These are phyloP conservation scores for Plenodomus biglobosus DNA, from an alignment of 2,329 filamentous ascomycete species.

Conservation along the genomic window DNA sequence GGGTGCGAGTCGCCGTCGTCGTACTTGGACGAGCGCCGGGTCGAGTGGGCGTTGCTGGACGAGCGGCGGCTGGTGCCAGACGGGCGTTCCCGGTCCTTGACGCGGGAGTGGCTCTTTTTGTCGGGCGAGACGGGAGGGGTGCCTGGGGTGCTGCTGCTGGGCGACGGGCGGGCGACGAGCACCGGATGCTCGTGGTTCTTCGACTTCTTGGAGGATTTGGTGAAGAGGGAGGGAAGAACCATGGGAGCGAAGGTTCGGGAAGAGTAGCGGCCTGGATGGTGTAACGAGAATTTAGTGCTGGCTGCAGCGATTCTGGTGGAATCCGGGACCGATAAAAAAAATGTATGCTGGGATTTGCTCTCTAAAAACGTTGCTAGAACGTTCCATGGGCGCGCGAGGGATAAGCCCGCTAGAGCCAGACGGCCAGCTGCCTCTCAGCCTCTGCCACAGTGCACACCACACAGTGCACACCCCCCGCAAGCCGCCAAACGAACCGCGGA, in stretches of 20 bases:
- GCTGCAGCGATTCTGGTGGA: slow-evolving; percentile 33
- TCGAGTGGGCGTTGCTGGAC: slow-evolving; percentile 37
- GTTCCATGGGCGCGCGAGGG: slow-evolving; percentile 28
- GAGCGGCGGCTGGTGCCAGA: slow-evolving; percentile 31
- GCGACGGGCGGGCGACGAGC: slow-evolving; percentile 25
- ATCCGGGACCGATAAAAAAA: slow-evolving; percentile 25
- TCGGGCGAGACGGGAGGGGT: slow-evolving; percentile 44
- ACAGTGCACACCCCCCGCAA: slow-evolving; percentile 7
- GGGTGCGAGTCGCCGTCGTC: slow-evolving; percentile 79
- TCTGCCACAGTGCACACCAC: too few species aligned
- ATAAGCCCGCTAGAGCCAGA: slow-evolving; percentile 19
- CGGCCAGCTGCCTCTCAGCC: slow-evolving; percentile 16
- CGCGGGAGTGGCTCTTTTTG: slow-evolving; percentile 38
- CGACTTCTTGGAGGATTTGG: slow-evolving; percentile 43
- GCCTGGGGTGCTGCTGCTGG: slow-evolving; percentile 22
- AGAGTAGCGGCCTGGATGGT: slow-evolving; percentile 24
- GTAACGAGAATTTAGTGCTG: slow-evolving; percentile 35
- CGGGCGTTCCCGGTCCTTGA: slow-evolving; percentile 36
- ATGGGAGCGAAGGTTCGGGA: slow-evolving; percentile 29
- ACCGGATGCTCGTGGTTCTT: slow-evolving; percentile 29
- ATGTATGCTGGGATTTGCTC: slow-evolving; percentile 22
- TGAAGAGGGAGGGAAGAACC: slow-evolving; percentile 44
- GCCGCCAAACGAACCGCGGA: slow-evolving; percentile 26
- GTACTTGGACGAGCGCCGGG: slow-evolving; percentile 44
- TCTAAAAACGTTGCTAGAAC: slow-evolving; percentile 36